Evolutionary conservation across 805 yeast genomes (phyloP), one percentile per base, ranked within the genome.

Genomic region (Wickerhamomyces xylosicus): DNA sequence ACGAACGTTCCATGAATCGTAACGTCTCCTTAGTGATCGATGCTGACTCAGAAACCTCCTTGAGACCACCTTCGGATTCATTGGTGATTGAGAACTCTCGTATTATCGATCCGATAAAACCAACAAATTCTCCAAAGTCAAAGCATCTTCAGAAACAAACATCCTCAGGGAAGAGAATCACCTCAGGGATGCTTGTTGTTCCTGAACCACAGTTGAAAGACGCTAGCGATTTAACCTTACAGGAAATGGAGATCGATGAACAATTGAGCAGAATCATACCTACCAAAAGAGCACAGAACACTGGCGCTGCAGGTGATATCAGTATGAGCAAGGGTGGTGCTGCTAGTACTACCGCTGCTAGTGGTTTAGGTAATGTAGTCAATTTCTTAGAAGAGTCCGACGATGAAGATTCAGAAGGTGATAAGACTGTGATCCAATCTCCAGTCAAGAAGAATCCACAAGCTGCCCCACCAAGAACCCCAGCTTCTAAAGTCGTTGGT

Each of bases 151-250:
- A 9, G n/a, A n/a, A n/a, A n/a, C n/a, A n/a, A n/a, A n/a, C n/a
- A n/a, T n/a, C n/a, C 9, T 48, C 56, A 1, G 48, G 57, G 8
- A 53, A 62, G 37, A 58, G 71, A 50, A 63, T 64, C 35, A 61
- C 67, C 2, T 64, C 69, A 2, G 71, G 71, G 13, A 65, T 63
- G 65, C 48, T 66, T 18, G 51, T 63, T 13, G 64, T 62, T 19
- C 71, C 71, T 2, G 70, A 65, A 43, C 69, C 70, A 17, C 62
- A 57, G 45, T 49, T 65, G 38, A 54, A 62, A 17, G 70, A 63
- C 40, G 58, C 64, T 10, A 67, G 61, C 41, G 62, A 57, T 33
- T 58, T 57, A 33, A 49, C 65, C 15, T 49, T 54, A 19, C 65
- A 63, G 37, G 69, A 67, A 13, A 67, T 43, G 53, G 67, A 52